Percentiles rank a stretch among this genome's conserved stretches.
Evolutionary conservation across 495 filamentous ascomycete species (phyloP).

Genomic region (Hamigera avellanea): DNA sequence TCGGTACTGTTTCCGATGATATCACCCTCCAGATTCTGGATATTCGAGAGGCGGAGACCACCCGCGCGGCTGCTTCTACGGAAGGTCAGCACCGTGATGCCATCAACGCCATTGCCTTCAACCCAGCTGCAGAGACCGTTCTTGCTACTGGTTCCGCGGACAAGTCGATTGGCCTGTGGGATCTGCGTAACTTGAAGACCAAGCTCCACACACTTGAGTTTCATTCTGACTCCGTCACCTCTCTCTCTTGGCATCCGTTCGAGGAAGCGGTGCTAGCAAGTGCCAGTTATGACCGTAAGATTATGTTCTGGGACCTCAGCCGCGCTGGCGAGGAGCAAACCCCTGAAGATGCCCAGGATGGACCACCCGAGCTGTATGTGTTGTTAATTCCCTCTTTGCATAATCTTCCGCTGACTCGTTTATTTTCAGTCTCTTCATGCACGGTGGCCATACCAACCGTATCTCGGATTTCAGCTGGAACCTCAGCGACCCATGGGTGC

Average conservation of each 20-base stretch:
- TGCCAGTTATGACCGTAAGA: conserved; percentile 79
- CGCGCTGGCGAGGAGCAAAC: conserved; percentile 87
- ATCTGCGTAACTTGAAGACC: conserved; percentile 75
- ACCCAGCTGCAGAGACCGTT: conserved; percentile 73
- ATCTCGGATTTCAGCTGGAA: conserved; percentile 98
- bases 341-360: conserved; percentile 92
- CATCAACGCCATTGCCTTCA: conserved; percentile 90
- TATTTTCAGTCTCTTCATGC: conserved; percentile 74
- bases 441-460: conserved; percentile 94
- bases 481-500: conserved; percentile 86
- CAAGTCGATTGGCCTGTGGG: conserved; percentile 91
- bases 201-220: conserved; percentile 79
- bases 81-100: conserved; percentile 72
- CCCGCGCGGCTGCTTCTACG: conserved; percentile 48
- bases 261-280: conserved; percentile 82
- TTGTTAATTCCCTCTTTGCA: neutral
- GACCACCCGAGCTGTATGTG: conserved; percentile 84
- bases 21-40: conserved; percentile 88
- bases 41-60: conserved; percentile 52
- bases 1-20: conserved; percentile 93
- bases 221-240: conserved; percentile 80
- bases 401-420: conserved; percentile 6
- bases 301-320: conserved; percentile 94
- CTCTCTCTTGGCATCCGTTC: conserved; percentile 84
- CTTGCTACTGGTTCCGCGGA: conserved; percentile 90